Conservation (phyloP, 306 rosid species). For the Abrus precatorius region DNA sequence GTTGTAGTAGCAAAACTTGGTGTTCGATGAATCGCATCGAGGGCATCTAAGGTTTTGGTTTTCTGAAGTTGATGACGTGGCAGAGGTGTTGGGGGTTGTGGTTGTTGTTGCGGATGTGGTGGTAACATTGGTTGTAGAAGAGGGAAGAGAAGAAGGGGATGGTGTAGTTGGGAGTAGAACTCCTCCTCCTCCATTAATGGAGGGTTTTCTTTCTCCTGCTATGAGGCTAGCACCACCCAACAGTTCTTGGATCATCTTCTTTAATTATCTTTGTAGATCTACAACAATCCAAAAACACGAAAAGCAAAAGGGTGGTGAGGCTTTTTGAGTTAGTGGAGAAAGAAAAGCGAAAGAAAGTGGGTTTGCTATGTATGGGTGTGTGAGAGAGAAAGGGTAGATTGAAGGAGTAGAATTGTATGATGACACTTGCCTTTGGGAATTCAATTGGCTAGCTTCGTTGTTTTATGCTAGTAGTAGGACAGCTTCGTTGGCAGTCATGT, state of each 20-base stretch:
- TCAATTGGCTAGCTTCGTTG: slow-evolving; percentile 56
- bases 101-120: slow-evolving; percentile 44
- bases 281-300: slow-evolving; percentile 78
- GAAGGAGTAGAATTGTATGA: slow-evolving; percentile 50
- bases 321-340: slow-evolving; percentile 77
- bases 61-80: slow-evolving; percentile 57
- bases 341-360: slow-evolving; percentile 70
- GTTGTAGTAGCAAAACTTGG: slow-evolving; percentile 78
- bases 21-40: slow-evolving; percentile 64
- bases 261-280: slow-evolving; percentile 62
- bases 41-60: slow-evolving; percentile 75
- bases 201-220: slow-evolving; percentile 67
- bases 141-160: slow-evolving; percentile 52
- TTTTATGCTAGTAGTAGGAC: slow-evolving; percentile 47
- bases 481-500: slow-evolving; percentile 56
- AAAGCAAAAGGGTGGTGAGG: slow-evolving; percentile 68
- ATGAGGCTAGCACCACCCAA: slow-evolving; percentile 70
- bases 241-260: slow-evolving; percentile 93
- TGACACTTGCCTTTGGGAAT: slow-evolving; percentile 57
- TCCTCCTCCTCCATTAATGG: slow-evolving; percentile 60
- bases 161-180: slow-evolving; percentile 50
- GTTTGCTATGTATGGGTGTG: slow-evolving; percentile 48
- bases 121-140: slow-evolving; percentile 41
- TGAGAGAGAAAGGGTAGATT: neutral
- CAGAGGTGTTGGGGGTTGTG: slow-evolving; percentile 24